These are phyloP conservation scores for Arthromyces matolae DNA, from an alignment of 768 basidiomycete species.

Conservation along the genomic window DNA sequence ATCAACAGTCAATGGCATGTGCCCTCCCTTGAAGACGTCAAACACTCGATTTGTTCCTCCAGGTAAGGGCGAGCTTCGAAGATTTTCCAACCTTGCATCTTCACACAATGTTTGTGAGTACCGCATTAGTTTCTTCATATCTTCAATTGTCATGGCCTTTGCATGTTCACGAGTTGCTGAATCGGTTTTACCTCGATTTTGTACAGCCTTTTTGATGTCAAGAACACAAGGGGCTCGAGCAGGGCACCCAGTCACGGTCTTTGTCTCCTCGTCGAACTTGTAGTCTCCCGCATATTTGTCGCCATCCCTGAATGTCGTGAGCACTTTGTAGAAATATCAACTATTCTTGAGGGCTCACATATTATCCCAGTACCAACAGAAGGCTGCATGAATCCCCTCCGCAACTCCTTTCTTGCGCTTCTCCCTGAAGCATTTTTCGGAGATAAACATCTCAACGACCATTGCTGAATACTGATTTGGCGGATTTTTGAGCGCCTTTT, in stretches of 20 bases:
- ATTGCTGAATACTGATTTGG: slow-evolving; percentile 4
- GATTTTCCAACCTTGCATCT: no score
- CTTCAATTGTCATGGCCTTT: slow-evolving; percentile 29
- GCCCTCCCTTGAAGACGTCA: no score
- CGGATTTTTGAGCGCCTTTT: background rate
- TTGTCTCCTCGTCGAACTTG: slow-evolving; percentile 18
- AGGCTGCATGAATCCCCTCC: background rate
- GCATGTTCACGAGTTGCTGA: slow-evolving; percentile 26
- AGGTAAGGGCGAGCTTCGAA: no score
- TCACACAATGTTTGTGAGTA: no score
- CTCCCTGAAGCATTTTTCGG: slow-evolving; percentile 1
- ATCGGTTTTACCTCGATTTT: slow-evolving; percentile 19
- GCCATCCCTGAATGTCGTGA: background rate
- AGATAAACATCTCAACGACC: background rate
- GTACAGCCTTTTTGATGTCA: slow-evolving; percentile 21
- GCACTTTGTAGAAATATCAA: background rate
- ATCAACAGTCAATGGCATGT: slow-evolving; percentile 1
- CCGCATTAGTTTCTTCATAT: slow-evolving; percentile 23
- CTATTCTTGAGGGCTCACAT: background rate
- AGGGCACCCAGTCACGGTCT: slow-evolving; percentile 26
- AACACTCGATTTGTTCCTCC: no score
- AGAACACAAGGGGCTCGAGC: slow-evolving; percentile 21
- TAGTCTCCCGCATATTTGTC: slow-evolving; percentile 24
- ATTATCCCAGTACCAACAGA: background rate
- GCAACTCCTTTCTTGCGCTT: background rate